A percentile compares a stretch with the other conserved stretches of the same genome.
These are phyloP conservation scores for Hymenochaete sp. DNA, from an alignment of 1,284 basidiomycete genomes.

Conservation along the genomic window DNA sequence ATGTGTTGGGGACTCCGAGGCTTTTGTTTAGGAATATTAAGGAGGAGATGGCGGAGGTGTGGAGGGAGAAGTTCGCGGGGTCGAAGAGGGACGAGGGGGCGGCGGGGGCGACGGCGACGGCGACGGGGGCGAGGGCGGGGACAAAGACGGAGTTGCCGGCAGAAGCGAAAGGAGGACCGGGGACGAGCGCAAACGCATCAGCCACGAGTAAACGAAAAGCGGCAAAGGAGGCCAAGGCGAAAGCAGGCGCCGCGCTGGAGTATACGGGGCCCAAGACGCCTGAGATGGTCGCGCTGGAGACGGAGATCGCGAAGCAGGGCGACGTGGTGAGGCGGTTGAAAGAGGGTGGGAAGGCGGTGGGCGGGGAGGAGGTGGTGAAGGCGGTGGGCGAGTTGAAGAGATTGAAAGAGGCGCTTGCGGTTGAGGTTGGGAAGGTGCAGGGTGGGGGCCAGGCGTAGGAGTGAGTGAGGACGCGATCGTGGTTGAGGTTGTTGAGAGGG, in stretches of 20 bases:
- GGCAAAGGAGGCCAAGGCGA: conserved; percentile 26
- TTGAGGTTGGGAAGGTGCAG: conserved; percentile 8
- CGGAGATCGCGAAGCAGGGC: conserved; percentile 68
- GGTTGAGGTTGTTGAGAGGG: neutral
- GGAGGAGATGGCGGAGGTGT: conserved; percentile 80
- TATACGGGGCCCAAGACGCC: conserved; percentile 48
- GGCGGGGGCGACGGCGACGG: conserved; percentile 32
- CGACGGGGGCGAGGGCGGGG: conserved; percentile 34
- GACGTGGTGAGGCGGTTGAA: conserved; percentile 61
- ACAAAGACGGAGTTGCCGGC: conserved; percentile 28
- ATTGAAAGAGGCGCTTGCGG: conserved; percentile 55
- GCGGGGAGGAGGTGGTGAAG: conserved; percentile 34
- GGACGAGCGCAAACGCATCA: no score
- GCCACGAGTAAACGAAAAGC: conserved; percentile 48
- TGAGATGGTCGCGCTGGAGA: conserved; percentile 57
- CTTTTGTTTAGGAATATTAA: conserved; percentile 95
- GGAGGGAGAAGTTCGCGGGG: conserved; percentile 79
- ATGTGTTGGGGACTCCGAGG: conserved; percentile 78
- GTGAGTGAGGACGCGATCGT: neutral
- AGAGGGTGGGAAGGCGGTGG: conserved; percentile 25
- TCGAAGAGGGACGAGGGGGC: conserved; percentile 29
- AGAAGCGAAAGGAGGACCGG: conserved; percentile 36
- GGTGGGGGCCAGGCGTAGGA: neutral
- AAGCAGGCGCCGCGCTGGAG: conserved; percentile 23
- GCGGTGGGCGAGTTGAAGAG: conserved; percentile 44